phyloP scores from a whole-genome alignment of 352 stramenopile genomes.

The Globisporangium iwayamae region DNA sequence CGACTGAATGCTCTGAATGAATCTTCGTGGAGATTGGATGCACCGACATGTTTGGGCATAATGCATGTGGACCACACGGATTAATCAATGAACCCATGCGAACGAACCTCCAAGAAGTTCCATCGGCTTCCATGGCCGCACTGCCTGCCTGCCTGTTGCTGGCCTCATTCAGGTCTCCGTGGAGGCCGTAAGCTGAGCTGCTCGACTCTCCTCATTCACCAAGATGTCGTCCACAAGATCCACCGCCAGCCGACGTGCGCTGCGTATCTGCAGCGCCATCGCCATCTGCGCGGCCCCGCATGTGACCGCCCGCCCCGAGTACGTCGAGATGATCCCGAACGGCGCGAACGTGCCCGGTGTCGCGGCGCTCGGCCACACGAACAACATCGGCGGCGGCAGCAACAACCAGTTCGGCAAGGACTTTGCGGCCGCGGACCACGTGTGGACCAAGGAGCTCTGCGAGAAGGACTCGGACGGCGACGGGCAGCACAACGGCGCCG shows the following conservation, averaged over 20 bases:
- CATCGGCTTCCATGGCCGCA: no score
- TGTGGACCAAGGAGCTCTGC: constrained; percentile 32
- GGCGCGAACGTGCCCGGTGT: constrained; percentile 28
- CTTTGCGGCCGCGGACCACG: constrained; percentile 23
- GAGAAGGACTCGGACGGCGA: constrained; percentile 36
- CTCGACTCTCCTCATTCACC: neutral
- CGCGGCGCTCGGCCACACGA: constrained; percentile 26
- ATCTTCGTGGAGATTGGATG: no score
- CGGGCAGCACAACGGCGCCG: constrained; percentile 50
- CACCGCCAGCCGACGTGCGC: neutral
- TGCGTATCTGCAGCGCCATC: neutral
- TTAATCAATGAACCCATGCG: no score
- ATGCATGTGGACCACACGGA: no score
- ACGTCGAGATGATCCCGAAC: constrained; percentile 28
- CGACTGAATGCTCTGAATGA: no score
- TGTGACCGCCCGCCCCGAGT: neutral
- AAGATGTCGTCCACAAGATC: neutral
- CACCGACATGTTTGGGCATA: no score
- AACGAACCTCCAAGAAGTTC: no score
- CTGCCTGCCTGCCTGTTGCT: no score
- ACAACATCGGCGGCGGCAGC: constrained; percentile 15
- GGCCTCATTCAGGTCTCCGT: no score
- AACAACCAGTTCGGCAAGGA: constrained; percentile 27
- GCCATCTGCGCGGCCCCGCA: neutral
- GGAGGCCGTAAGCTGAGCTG: no score